Evolutionary conservation across 352 stramenopile genomes (phyloP), one percentile per base, ranked within the genome.

Genomic region (Pythium guiyangense): DNA sequence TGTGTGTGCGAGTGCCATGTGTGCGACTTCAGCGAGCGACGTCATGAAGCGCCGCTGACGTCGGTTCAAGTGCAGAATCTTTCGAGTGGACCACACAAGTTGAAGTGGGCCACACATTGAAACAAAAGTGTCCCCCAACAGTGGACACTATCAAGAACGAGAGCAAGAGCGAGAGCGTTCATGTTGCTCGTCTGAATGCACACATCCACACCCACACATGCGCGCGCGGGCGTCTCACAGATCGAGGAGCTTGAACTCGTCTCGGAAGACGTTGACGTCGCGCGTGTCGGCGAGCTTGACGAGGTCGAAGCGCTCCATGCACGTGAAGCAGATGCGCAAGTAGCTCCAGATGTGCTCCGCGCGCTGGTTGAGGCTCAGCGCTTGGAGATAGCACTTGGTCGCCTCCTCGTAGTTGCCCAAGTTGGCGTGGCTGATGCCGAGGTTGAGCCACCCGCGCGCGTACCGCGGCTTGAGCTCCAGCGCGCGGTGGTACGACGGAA

Each of bases 321-420:
- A 98, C 37, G 96, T 98, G 62, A 99, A 97, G 54, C 93, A 96
- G 76, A 99, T 98, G 58, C 96, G 80, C 66, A 99, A 83, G 87
- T 99, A 99, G 68, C 90, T 98, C 97, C 97, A 99, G 65, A 98
- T 98, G 74, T 99, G 96, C 39, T 87, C 92, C 20, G 96, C 96
- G 34, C 86, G 86, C 49, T 86, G 84, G 77, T 99, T 99, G 45
- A 99, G 81, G 46, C 82, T 90, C 63, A 99, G 69, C 49, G 96
- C 96, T 69, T 98, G 95, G 40, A 99, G 70, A 74, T 99, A 99
- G 77, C 94, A 98, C 53, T 97, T 92, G n/a, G 87, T 91, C 8
- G 95, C 94, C 59, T 98, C 86, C 49, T 96, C 80, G 71, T 98
- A 98, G 60, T 98, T 93, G 49, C 84, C 88, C 52, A 98, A 67